phyloP scores from a whole-genome alignment of 768 basidiomycete genomes.

The Krasilnikovozyma curviuscula region DNA sequence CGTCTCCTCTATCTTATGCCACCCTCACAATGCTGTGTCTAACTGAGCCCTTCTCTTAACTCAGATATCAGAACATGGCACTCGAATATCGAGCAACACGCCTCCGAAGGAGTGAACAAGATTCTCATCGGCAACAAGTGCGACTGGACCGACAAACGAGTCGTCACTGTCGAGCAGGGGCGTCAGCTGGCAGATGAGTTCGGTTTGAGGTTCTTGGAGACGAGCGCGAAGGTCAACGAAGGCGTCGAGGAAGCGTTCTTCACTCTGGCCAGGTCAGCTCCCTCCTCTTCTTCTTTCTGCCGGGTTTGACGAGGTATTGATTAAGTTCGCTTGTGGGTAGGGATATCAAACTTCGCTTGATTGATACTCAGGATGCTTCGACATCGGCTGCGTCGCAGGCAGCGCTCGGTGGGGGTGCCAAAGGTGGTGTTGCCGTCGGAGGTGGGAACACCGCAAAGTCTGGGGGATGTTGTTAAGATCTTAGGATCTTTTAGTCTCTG shows the following conservation, averaged over 20 bases:
- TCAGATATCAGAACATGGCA: conserved; percentile 97
- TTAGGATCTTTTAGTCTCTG: too few relatives aligned
- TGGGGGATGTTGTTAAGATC: too few relatives aligned
- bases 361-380: conserved; percentile 44
- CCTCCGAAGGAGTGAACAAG: conserved; percentile 97
- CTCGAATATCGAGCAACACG: conserved; percentile 92
- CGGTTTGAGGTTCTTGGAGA: conserved; percentile 94
- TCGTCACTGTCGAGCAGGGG: conserved; percentile 78
- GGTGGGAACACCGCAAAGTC: background rate
- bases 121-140: conserved; percentile 98
- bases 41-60: conserved; percentile 7
- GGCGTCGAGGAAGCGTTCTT: conserved; percentile 99
- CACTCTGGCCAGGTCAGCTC: conserved; percentile 67
- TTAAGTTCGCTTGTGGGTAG: conserved; percentile 29
- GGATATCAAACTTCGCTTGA: conserved; percentile 91
- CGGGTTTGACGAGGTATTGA: background rate
- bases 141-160: conserved; percentile 91
- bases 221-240: conserved; percentile 88
- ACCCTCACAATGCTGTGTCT: background rate
- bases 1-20: background rate
- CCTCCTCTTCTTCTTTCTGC: background rate
- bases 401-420: background rate
- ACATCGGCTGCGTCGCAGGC: background rate
- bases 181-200: conserved; percentile 79
- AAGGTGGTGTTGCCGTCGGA: conserved; percentile 6